Base-by-base conservation (phyloP, 495 filamentous ascomycete species). In the Penicillium bialowiezense region DNA sequence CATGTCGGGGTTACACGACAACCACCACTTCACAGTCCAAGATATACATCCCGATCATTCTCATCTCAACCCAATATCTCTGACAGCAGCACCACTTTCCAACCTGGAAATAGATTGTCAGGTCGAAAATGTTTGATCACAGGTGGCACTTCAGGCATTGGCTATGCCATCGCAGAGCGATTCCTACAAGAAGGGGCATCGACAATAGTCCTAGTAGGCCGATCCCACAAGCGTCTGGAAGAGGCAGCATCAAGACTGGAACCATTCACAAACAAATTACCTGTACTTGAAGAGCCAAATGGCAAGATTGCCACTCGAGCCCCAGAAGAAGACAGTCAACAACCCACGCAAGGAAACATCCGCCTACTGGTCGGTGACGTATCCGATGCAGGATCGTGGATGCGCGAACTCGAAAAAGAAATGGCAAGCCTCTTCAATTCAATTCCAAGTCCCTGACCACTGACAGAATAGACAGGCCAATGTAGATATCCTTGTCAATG, bases 401-500 rank as follows among this genome's bases (percentile, higher is more conserved):
- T 65, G 28, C 63, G 63, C 5, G 64, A 69, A 17, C 44, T 80
- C 7, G 70, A 72, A 43, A 68, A 60, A 26, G 60, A 67, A 38
- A 69, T 77, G 65, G 75, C 79, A 52, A 32, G 59, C 33, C n/a
- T n/a, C n/a, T n/a, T n/a, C n/a, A n/a, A n/a, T n/a, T n/a, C n/a
- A n/a, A n/a, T n/a, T n/a, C n/a, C n/a, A n/a, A n/a, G n/a, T n/a
- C n/a, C n/a, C n/a, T n/a, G n/a, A n/a, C n/a, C n/a, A 26, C 18
- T 34, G 28, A 50, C 17, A 1, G 28, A 7, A n/a, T 8, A 14
- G 9, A 33, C 40, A 78, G 74, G 53, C 56, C 47, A 47, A 53
- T 19, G 68, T 84, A 36, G 81, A 90, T 58, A 72, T 90, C 39
- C 79, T 92, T 5, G 71, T 92, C 50, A 92, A 91, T 62, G 84